Percentiles rank a stretch among this genome's conserved stretches.
phyloP scores from a whole-genome alignment of 306 rosid genomes.

The Lathyrus tuberosus region DNA sequence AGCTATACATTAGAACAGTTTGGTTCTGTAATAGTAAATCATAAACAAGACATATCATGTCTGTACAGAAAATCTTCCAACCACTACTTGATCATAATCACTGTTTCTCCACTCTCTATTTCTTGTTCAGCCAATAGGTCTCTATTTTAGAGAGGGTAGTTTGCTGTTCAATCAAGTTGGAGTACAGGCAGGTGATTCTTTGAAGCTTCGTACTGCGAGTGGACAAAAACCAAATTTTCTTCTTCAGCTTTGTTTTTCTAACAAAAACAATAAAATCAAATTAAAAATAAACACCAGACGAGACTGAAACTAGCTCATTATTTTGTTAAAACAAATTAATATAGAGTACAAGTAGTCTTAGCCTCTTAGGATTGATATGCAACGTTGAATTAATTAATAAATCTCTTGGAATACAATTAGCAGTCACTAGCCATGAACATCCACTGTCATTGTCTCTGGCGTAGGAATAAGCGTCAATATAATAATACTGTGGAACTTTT shows the following conservation, averaged over 20 bases:
- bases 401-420: neutral
- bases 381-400: constrained; percentile 4
- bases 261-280: neutral
- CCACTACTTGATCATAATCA: neutral
- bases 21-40: too few relatives aligned
- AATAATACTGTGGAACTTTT: constrained; percentile 29
- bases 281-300: too few relatives aligned
- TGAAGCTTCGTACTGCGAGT: neutral
- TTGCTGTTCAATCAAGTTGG: neutral
- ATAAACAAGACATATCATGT: too few relatives aligned
- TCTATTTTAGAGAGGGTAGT: neutral
- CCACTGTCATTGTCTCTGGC: too few relatives aligned
- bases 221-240: neutral
- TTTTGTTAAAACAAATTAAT: neutral
- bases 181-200: neutral
- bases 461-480: constrained; percentile 43
- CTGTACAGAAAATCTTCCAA: neutral
- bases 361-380: neutral
- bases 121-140: neutral
- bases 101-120: neutral
- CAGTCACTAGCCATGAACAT: too few relatives aligned
- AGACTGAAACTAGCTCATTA: too few relatives aligned
- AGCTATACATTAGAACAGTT: too few relatives aligned
- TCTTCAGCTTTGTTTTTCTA: neutral
- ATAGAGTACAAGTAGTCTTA: constrained; percentile 1